Evolutionary conservation across 805 yeast species (phyloP).

Genomic region (Suhomyces sp.): DNA sequence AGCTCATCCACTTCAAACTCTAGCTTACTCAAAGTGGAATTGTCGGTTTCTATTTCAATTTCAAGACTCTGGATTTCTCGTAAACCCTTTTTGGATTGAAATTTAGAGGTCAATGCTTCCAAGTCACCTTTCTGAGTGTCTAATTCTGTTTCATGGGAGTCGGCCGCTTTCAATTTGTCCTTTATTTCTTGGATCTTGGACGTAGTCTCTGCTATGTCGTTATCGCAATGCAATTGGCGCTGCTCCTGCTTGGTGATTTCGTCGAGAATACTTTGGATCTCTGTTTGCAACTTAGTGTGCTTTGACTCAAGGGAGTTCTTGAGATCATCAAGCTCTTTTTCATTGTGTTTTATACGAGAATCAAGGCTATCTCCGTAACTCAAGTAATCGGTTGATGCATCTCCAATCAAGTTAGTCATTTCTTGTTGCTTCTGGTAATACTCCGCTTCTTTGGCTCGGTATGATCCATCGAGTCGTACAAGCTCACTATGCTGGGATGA

Average conservation of each 20-base stretch:
- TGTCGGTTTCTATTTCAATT: slow-evolving; percentile 34
- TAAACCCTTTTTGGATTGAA: slow-evolving; percentile 22
- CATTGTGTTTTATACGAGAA: neutral
- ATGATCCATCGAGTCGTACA: slow-evolving; percentile 53
- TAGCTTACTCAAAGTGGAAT: slow-evolving; percentile 28
- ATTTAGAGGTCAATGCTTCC: slow-evolving; percentile 31
- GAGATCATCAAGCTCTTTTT: neutral
- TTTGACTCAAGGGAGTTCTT: slow-evolving; percentile 1
- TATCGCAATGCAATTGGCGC: slow-evolving; percentile 36
- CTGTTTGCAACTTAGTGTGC: slow-evolving; percentile 6
- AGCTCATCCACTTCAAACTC: slow-evolving; percentile 48
- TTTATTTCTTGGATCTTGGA: slow-evolving; percentile 37
- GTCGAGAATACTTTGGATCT: slow-evolving; percentile 16
- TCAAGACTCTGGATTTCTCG: slow-evolving; percentile 25
- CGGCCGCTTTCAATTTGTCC: slow-evolving; percentile 34
- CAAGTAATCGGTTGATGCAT: neutral
- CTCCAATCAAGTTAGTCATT: slow-evolving; percentile 3
- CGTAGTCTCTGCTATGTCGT: slow-evolving; percentile 38
- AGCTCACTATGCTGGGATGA: slow-evolving; percentile 27
- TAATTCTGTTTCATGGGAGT: slow-evolving; percentile 46
- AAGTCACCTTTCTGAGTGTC: slow-evolving; percentile 45
- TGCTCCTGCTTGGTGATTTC: slow-evolving; percentile 41
- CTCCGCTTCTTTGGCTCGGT: slow-evolving; percentile 42
- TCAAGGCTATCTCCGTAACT: neutral
- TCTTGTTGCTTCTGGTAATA: slow-evolving; percentile 19